Evolutionary conservation across 139 green algal species (phyloP).

Genomic region (Coccomyxa sp.): DNA sequence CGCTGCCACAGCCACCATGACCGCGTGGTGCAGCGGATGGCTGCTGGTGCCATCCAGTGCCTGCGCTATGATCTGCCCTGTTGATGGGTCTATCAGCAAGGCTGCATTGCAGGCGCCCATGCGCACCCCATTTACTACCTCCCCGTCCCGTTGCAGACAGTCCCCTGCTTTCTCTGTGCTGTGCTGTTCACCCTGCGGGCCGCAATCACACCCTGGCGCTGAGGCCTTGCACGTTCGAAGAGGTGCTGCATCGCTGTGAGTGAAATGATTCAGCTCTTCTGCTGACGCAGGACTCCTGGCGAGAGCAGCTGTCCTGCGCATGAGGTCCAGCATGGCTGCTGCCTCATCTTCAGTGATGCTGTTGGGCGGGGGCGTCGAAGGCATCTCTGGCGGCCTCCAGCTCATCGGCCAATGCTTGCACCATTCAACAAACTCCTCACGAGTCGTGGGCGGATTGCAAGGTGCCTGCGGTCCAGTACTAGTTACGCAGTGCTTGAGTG

Average conservation of each 20-base stretch:
- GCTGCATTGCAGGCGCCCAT: slow-evolving; percentile 45
- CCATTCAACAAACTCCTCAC: slow-evolving; percentile 58
- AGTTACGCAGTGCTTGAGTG: background rate
- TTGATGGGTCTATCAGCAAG: slow-evolving; percentile 56
- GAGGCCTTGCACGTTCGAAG: no score
- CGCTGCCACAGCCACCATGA: slow-evolving; percentile 64
- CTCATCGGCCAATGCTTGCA: slow-evolving; percentile 62
- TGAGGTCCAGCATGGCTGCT: no score
- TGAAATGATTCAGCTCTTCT: no score
- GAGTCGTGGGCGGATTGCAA: slow-evolving; percentile 44
- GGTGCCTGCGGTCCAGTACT: background rate
- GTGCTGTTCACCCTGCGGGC: no score
- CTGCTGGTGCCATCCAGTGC: slow-evolving; percentile 21
- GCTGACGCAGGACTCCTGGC: no score
- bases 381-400: slow-evolving; percentile 44
- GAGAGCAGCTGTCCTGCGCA: no score
- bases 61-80: slow-evolving; percentile 28
- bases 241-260: no score
- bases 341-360: background rate
- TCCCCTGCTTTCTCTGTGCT: no score
- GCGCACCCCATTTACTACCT: background rate
- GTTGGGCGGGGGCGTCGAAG: background rate
- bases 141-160: no score
- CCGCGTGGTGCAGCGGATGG: slow-evolving; percentile 75
- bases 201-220: no score